Evolutionary conservation across 495 filamentous ascomycete species (phyloP).

Genomic region (Tuber melanosporum): DNA sequence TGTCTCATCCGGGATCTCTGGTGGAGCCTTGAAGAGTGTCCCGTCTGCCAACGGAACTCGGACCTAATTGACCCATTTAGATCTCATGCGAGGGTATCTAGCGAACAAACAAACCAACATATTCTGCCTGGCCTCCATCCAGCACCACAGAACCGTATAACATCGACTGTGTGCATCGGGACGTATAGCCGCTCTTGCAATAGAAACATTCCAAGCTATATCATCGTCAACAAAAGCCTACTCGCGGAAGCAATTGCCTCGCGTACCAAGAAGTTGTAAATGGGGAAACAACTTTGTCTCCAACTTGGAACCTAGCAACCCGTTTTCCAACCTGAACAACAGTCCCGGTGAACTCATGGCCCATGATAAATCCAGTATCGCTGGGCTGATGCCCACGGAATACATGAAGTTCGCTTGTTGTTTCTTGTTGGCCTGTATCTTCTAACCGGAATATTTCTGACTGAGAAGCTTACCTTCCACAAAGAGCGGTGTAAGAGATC

Average conservation of each 20-base stretch:
- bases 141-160: slow-evolving; percentile 69
- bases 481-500: slow-evolving; percentile 77
- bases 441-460: slow-evolving; percentile 6
- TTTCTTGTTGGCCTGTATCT: slow-evolving; percentile 5
- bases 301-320: slow-evolving; percentile 64
- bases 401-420: slow-evolving; percentile 72
- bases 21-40: slow-evolving; percentile 69
- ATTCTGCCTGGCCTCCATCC: slow-evolving; percentile 89
- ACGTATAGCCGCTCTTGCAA: slow-evolving; percentile 73
- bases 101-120: slow-evolving; percentile 44
- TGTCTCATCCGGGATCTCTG: slow-evolving; percentile 66
- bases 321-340: slow-evolving; percentile 60
- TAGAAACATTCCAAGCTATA: slow-evolving; percentile 78
- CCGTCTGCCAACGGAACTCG: slow-evolving; percentile 79
- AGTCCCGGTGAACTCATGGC: slow-evolving; percentile 76
- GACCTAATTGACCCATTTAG: slow-evolving; percentile 45
- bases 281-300: slow-evolving; percentile 72
- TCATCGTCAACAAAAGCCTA: background rate
- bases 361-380: slow-evolving; percentile 62
- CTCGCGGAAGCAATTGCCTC: background rate
- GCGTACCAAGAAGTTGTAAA: slow-evolving; percentile 82
- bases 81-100: background rate
- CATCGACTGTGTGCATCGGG: slow-evolving; percentile 66
- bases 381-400: slow-evolving; percentile 74
- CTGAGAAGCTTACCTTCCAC: slow-evolving; percentile 65